phyloP scores from a whole-genome alignment of 106 monocot species.

The Iris macrosiphon region DNA sequence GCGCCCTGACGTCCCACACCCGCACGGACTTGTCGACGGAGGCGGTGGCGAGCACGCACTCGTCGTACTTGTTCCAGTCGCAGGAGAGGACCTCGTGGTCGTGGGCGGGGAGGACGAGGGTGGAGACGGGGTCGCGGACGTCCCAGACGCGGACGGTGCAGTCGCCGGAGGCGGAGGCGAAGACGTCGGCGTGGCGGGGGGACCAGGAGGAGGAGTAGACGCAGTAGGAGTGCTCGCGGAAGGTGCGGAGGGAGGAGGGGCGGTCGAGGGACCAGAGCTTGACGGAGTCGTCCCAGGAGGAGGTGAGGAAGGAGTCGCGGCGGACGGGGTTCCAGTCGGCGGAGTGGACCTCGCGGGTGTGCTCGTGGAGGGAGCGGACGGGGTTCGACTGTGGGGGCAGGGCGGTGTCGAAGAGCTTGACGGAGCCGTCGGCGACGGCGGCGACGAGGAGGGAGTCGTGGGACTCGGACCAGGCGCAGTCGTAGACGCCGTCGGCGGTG shows the following conservation, averaged over 20 bases:
- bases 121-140: constrained; percentile 67
- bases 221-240: constrained; percentile 89
- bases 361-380: constrained; percentile 71
- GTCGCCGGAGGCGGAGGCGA: constrained; percentile 92
- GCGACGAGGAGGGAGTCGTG: constrained; percentile 54
- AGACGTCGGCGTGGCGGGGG: constrained; percentile 86
- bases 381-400: constrained; percentile 79
- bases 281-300: constrained; percentile 90
- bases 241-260: constrained; percentile 69
- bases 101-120: constrained; percentile 74
- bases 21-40: constrained; percentile 82
- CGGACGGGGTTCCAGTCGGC: constrained; percentile 95
- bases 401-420: constrained; percentile 78
- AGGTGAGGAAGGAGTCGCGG: constrained; percentile 85
- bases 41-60: constrained; percentile 65
- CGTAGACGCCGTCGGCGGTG: constrained; percentile 68
- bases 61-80: constrained; percentile 98
- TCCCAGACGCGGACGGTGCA: constrained; percentile 86
- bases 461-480: constrained; percentile 74
- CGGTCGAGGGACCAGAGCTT: constrained; percentile 95
- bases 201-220: constrained; percentile 76
- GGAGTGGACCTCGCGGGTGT: constrained; percentile 84
- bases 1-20: constrained; percentile 79
- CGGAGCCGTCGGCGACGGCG: constrained; percentile 80
- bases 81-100: constrained; percentile 82